phyloP scores from a whole-genome alignment of 106 monocot genomes.

The Dendrobium catenatum region DNA sequence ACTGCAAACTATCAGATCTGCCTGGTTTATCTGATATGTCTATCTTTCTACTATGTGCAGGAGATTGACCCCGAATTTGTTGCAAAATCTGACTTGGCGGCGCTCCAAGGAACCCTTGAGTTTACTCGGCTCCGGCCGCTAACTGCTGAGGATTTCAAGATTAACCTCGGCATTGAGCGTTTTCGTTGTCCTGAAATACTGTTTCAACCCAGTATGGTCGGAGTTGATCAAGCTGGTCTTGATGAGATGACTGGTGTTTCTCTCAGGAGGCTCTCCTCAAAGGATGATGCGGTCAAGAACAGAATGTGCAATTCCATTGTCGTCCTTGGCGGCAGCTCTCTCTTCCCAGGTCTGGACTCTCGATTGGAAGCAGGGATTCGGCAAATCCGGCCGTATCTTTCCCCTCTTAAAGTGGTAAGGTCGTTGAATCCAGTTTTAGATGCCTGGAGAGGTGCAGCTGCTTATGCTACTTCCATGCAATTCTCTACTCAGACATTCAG shows the following conservation, averaged over 20 bases:
- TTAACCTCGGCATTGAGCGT: conserved; percentile 64
- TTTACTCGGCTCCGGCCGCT: conserved; percentile 24
- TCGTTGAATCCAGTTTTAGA: conserved; percentile 70
- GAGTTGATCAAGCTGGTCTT: conserved; percentile 75
- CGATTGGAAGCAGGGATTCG: conserved; percentile 72
- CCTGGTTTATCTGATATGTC: too few species aligned
- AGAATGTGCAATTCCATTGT: conserved; percentile 65
- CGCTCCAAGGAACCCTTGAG: conserved; percentile 24
- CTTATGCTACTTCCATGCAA: conserved; percentile 35
- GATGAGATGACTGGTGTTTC: conserved; percentile 78
- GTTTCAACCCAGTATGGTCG: conserved; percentile 81
- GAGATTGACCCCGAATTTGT: conserved; percentile 81
- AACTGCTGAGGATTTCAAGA: conserved; percentile 67
- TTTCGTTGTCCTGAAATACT: conserved; percentile 89
- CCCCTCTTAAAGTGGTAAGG: conserved; percentile 51
- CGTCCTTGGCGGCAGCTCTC: conserved; percentile 69
- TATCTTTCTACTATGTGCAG: conserved; percentile 26
- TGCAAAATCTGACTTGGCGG: conserved; percentile 22
- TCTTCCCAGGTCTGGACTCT: conserved; percentile 59
- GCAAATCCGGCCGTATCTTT: conserved; percentile 53
- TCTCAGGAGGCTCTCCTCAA: conserved; percentile 37
- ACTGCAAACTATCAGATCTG: too few species aligned
- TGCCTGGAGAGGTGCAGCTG: conserved; percentile 90
- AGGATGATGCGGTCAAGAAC: conserved; percentile 28
- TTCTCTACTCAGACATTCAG: conserved; percentile 68